phyloP scores from a whole-genome alignment of 768 basidiomycete genomes.

The Pisolithus tinctorius region DNA sequence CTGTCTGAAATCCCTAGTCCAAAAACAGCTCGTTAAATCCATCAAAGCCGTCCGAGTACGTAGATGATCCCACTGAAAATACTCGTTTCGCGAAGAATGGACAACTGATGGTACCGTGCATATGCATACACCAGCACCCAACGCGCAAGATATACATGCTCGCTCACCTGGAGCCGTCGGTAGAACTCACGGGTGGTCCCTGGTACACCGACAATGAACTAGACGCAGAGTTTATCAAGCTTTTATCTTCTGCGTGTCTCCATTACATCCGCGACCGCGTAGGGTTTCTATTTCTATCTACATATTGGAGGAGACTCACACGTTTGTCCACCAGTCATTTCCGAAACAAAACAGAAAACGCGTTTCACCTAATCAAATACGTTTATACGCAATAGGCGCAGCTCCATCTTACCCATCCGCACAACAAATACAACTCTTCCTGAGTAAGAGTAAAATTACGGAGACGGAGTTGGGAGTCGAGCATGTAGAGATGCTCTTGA shows the following conservation, averaged over 20 bases:
- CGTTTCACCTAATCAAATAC: slow-evolving; percentile 35
- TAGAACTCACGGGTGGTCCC: slow-evolving; percentile 90
- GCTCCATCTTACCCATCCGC: slow-evolving; percentile 77
- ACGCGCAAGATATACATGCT: slow-evolving; percentile 97
- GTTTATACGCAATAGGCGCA: slow-evolving; percentile 70
- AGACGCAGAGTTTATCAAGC: slow-evolving; percentile 87
- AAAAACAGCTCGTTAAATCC: slow-evolving; percentile 81
- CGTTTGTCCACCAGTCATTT: slow-evolving; percentile 46
- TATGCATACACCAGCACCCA: slow-evolving; percentile 49
- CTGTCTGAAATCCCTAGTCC: slow-evolving; percentile 78
- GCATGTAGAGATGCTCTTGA: slow-evolving; percentile 88
- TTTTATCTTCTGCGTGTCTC: slow-evolving; percentile 69
- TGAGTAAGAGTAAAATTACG: slow-evolving; percentile 72
- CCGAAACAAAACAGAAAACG: slow-evolving; percentile 50
- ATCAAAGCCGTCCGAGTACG: slow-evolving; percentile 84
- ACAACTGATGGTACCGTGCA: neutral
- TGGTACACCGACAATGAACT: slow-evolving; percentile 98
- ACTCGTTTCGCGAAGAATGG: too few species aligned
- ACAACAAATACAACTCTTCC: slow-evolving; percentile 63
- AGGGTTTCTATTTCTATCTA: slow-evolving; percentile 17
- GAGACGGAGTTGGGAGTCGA: slow-evolving; percentile 78
- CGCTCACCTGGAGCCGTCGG: slow-evolving; percentile 78
- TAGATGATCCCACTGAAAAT: slow-evolving; percentile 3
- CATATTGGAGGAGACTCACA: neutral
- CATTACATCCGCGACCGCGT: slow-evolving; percentile 77